A percentile compares a stretch with the other conserved stretches of the same genome.
These are phyloP conservation scores for Phlebopus sp. DNA, from an alignment of 1,284 basidiomycete genomes.

Conservation along the genomic window DNA sequence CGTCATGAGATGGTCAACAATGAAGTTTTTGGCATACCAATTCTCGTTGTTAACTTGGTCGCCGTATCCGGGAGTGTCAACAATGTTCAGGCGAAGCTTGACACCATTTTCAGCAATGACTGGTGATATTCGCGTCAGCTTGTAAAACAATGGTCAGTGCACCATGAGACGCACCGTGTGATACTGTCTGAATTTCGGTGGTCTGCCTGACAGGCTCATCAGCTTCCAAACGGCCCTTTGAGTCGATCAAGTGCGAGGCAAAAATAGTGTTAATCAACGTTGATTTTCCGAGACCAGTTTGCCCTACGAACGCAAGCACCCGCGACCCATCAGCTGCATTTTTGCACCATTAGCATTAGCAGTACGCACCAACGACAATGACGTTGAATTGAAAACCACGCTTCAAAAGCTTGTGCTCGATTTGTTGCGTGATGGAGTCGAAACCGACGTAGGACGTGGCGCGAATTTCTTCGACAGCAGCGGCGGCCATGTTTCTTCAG, in stretches of 20 bases:
- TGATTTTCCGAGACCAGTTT: conserved; percentile 97
- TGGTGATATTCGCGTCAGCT: conserved; percentile 32
- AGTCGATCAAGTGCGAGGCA: conserved; percentile 95
- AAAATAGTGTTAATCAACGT: conserved; percentile 99
- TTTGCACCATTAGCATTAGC: background rate
- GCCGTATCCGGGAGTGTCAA: conserved; percentile 98
- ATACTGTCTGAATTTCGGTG: conserved; percentile 94
- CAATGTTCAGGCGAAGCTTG: conserved; percentile 92
- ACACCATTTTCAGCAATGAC: conserved; percentile 98
- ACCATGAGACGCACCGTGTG: conserved; percentile 70
- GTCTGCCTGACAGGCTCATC: conserved; percentile 91
- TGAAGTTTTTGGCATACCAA: conserved; percentile 58
- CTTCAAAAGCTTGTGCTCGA: conserved; percentile 99
- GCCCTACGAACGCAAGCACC: conserved; percentile 53
- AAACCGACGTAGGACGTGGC: conserved; percentile 91
- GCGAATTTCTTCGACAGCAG: conserved; percentile 70
- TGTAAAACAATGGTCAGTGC: conserved; percentile 3
- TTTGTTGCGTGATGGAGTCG: conserved; percentile 95
- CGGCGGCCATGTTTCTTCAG: conserved; percentile 39
- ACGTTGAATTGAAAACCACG: conserved; percentile 99
- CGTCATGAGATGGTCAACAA: conserved; percentile 4
- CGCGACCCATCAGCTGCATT: background rate
- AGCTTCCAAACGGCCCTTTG: conserved; percentile 88
- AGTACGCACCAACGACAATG: conserved; percentile 83
- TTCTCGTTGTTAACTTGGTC: conserved; percentile 99